Percentiles rank a stretch among this genome's conserved stretches.
phyloP scores from a whole-genome alignment of 805 yeast species.

The Ogataea parapolymorpha region DNA sequence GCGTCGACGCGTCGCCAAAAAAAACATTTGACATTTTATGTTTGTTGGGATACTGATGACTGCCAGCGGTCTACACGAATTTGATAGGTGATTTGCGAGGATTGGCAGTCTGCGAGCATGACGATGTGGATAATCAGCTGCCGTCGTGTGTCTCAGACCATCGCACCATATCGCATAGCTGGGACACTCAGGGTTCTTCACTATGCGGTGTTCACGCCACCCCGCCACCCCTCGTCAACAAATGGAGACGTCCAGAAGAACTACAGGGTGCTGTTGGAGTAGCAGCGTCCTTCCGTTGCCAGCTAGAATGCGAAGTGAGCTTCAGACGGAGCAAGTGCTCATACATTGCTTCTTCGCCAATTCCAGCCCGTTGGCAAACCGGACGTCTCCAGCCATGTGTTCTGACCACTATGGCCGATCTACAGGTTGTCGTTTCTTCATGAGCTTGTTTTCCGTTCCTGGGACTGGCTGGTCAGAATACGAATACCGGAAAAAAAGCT shows the following conservation, averaged over 20 bases:
- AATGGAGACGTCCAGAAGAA: background rate
- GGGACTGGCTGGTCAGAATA: background rate
- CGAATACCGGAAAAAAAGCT: constrained; percentile 6
- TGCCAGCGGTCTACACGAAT: background rate
- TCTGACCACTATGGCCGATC: background rate
- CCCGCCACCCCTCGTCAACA: constrained; percentile 9
- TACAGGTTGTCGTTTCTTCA: background rate
- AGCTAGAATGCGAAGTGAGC: constrained; percentile 8
- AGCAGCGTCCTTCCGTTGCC: background rate
- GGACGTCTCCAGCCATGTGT: background rate
- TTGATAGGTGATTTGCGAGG: too few species aligned
- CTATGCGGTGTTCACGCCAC: constrained; percentile 20
- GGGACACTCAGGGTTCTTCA: background rate
- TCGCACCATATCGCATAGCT: constrained; percentile 19
- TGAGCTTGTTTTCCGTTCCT: constrained; percentile 8
- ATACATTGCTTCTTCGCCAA: constrained; percentile 1
- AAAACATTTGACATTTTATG: background rate
- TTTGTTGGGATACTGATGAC: constrained; percentile 11
- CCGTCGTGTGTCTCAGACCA: constrained; percentile 1
- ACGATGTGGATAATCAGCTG: too few species aligned
- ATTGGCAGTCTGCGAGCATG: too few species aligned
- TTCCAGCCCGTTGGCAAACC: constrained; percentile 3
- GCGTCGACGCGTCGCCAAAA: constrained; percentile 12
- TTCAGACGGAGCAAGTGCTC: constrained; percentile 8
- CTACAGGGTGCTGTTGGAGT: background rate